These are phyloP conservation scores for Solanum corneliomulleri DNA, from an alignment of 257 asterid species.

Conservation along the genomic window DNA sequence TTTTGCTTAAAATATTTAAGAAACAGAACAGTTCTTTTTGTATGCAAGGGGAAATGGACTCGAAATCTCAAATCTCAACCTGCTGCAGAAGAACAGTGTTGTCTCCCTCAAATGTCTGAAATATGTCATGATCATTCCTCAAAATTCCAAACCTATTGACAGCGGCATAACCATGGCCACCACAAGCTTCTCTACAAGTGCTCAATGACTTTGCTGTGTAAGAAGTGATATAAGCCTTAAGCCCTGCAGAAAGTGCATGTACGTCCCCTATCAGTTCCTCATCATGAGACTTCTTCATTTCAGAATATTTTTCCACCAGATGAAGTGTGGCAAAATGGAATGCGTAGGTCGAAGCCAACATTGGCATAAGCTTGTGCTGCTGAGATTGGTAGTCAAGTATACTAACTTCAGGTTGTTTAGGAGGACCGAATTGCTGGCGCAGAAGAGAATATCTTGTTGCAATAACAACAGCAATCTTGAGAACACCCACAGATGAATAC, in stretches of 20 bases:
- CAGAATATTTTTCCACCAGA: slow-evolving; percentile 66
- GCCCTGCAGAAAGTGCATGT: slow-evolving; percentile 90
- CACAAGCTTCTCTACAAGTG: slow-evolving; percentile 90
- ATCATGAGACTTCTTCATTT: slow-evolving; percentile 73
- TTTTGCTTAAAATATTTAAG: not conserved
- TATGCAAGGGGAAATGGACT: not conserved
- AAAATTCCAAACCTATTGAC: slow-evolving; percentile 87
- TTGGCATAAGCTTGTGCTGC: slow-evolving; percentile 96
- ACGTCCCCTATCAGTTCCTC: slow-evolving; percentile 79
- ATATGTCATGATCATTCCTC: slow-evolving; percentile 96
- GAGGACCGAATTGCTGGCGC: slow-evolving; percentile 97
- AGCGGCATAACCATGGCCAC: slow-evolving; percentile 99
- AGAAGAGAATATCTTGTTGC: slow-evolving; percentile 78
- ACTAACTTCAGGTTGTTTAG: slow-evolving; percentile 85
- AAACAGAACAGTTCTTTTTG: not conserved
- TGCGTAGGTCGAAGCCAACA: slow-evolving; percentile 86
- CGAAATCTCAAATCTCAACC: slow-evolving; percentile 17
- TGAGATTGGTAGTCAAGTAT: slow-evolving; percentile 96
- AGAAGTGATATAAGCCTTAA: slow-evolving; percentile 88
- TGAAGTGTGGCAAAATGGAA: slow-evolving; percentile 75
- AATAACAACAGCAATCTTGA: slow-evolving; percentile 64
- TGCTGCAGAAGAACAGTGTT: slow-evolving; percentile 96
- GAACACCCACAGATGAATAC: slow-evolving; percentile 81
- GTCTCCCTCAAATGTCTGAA: slow-evolving; percentile 99
- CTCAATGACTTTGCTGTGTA: slow-evolving; percentile 79